phyloP scores from a whole-genome alignment of 108 stramenopile species.

The Aurantiochytrium sp. region DNA sequence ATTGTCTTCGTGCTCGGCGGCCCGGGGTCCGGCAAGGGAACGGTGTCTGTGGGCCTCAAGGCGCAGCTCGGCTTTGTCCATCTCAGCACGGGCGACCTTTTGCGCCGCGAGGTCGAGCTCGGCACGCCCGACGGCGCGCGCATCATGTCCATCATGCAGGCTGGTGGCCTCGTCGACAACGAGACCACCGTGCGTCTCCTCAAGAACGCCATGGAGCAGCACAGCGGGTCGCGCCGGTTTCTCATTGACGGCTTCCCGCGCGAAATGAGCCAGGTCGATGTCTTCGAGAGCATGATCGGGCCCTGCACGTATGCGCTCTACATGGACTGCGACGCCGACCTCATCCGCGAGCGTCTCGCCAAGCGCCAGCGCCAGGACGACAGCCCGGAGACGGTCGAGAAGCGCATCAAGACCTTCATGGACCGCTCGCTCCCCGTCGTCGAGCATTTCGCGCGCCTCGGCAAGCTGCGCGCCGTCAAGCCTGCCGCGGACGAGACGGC shows the following conservation, averaged over 20 bases:
- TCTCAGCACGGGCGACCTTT: conserved; percentile 82
- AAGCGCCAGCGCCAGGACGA: conserved; percentile 58
- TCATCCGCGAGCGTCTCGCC: conserved; percentile 45
- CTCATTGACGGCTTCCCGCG: conserved; percentile 85
- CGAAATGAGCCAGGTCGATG: conserved; percentile 21
- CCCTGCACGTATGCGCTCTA: conserved; percentile 19
- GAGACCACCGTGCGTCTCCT: conserved; percentile 76
- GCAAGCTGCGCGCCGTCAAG: conserved; percentile 17
- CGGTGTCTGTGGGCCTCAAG: conserved; percentile 66
- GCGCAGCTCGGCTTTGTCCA: conserved; percentile 83
- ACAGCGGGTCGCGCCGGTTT: conserved; percentile 71
- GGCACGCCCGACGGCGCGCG: conserved; percentile 72
- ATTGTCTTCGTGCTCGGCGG: conserved; percentile 88
- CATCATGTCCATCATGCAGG: conserved; percentile 78
- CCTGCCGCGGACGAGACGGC: background rate
- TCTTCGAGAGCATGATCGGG: conserved; percentile 31
- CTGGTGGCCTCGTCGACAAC: conserved; percentile 71
- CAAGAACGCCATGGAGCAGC: conserved; percentile 64
- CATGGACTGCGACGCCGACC: conserved; percentile 25
- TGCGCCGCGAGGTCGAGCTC: conserved; percentile 77
- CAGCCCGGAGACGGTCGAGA: conserved; percentile 50
- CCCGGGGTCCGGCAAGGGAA: conserved; percentile 90
- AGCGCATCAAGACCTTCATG: conserved; percentile 39
- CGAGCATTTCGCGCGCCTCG: conserved; percentile 21
- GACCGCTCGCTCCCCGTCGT: conserved; percentile 30